phyloP scores from a whole-genome alignment of 176 grass and related monocot genomes.

The Oryza glaberrima region DNA sequence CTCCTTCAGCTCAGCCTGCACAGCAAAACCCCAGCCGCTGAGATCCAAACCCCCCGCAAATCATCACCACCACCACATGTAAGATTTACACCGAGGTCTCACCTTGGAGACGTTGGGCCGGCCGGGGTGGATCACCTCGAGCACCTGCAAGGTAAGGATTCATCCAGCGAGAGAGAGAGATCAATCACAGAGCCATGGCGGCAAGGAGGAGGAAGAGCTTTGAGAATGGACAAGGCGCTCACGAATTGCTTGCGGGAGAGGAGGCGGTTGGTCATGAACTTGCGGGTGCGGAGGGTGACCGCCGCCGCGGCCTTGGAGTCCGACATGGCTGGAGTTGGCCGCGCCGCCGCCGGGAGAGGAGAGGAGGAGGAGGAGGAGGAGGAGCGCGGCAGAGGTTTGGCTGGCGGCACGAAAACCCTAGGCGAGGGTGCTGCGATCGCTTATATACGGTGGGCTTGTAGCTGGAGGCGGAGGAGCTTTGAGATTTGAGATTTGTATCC shows the following conservation, averaged over 20 bases:
- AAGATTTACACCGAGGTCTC: neutral
- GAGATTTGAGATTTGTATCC: neutral
- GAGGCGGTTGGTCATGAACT: slow-evolving; percentile 99
- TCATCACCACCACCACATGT: neutral
- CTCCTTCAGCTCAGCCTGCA: slow-evolving; percentile 85
- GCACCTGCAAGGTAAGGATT: slow-evolving; percentile 55
- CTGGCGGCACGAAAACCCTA: slow-evolving; percentile 55
- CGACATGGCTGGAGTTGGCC: slow-evolving; percentile 57
- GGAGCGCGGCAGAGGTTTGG: slow-evolving; percentile 12
- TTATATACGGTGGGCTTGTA: slow-evolving; percentile 20
- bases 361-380: neutral
- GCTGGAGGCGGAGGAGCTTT: neutral
- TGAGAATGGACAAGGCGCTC: neutral
- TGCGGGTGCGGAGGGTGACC: slow-evolving; percentile 88
- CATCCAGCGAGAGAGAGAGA: neutral
- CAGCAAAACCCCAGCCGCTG: neutral
- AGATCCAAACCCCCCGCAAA: slow-evolving; percentile 4
- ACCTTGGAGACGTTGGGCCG: slow-evolving; percentile 92
- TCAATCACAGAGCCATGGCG: neutral
- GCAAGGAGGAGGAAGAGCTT: neutral
- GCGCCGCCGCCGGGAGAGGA: slow-evolving; percentile 8
- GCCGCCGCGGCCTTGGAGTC: slow-evolving; percentile 65
- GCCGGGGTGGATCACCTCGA: slow-evolving; percentile 93
- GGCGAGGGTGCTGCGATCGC: neutral
- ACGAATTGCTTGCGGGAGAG: slow-evolving; percentile 98